Evolutionary conservation across 441 rosid genomes (phyloP).

Genomic region (Biscutella laevigata): DNA sequence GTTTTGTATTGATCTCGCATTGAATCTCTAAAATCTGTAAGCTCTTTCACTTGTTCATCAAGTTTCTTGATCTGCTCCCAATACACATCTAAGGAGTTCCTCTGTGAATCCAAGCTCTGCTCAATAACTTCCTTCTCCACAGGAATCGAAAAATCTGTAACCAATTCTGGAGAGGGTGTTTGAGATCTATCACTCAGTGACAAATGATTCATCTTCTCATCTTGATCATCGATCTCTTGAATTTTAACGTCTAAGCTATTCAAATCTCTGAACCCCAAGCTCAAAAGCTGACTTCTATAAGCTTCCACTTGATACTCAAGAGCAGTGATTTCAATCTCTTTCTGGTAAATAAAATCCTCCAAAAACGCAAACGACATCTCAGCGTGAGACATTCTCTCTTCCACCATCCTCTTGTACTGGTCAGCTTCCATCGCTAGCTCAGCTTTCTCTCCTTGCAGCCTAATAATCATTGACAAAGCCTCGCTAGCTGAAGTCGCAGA

Average conservation of each 20-base stretch:
- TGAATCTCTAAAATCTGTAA: constrained; percentile 29
- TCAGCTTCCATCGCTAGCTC: constrained; percentile 53
- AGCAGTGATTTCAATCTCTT: constrained; percentile 60
- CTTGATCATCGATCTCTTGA: constrained; percentile 18
- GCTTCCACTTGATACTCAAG: constrained; percentile 64
- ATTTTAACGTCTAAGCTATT: constrained; percentile 33
- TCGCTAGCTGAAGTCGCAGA: constrained; percentile 57
- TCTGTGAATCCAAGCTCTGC: constrained; percentile 23
- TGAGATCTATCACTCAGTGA: constrained; percentile 21
- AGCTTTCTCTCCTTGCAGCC: constrained; percentile 66
- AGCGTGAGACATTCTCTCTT: constrained; percentile 56
- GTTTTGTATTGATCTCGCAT: constrained; percentile 8
- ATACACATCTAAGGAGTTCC: constrained; percentile 23
- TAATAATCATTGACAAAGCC: constrained; percentile 67
- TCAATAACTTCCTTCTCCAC: constrained; percentile 27
- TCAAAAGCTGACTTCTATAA: constrained; percentile 46
- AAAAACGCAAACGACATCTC: constrained; percentile 50
- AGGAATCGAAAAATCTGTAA: constrained; percentile 5
- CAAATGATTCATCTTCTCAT: constrained; percentile 15
- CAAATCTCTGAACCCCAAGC: constrained; percentile 47
- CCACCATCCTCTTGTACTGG: constrained; percentile 69
- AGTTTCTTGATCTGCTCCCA: constrained; percentile 48
- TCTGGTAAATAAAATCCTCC: constrained; percentile 52
- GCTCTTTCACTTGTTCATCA: constrained; percentile 38
- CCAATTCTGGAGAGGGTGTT: constrained; percentile 20